phyloP scores from a whole-genome alignment of 1,284 basidiomycete species.

The Cryptococcus sp. region DNA sequence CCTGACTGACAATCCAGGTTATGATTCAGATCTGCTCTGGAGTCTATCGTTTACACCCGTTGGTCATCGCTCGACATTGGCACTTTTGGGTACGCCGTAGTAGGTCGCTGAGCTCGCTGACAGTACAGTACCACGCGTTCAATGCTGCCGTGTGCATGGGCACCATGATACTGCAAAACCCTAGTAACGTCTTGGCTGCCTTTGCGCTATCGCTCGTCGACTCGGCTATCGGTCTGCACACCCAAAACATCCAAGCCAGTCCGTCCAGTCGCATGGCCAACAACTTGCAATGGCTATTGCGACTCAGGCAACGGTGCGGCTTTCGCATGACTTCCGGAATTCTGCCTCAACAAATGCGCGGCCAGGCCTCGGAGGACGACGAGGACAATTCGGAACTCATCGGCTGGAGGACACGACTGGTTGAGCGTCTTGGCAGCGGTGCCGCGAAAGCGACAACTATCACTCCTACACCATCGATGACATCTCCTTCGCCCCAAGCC shows the following conservation, averaged over 20 bases:
- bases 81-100: conserved; percentile 25
- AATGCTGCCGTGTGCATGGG: conserved; percentile 25
- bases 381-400: conserved; percentile 21
- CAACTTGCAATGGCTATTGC: conserved; percentile 26
- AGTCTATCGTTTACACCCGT: conserved; percentile 24
- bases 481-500: background rate
- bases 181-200: conserved; percentile 14
- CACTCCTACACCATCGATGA: background rate
- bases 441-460: conserved; percentile 10
- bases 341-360: background rate
- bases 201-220: conserved; percentile 17
- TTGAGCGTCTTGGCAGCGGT: conserved; percentile 14
- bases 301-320: conserved; percentile 15
- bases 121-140: conserved; percentile 29
- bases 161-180: conserved; percentile 7
- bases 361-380: background rate
- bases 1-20: conserved; percentile 9
- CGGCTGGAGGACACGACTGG: conserved; percentile 29
- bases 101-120: background rate
- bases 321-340: background rate
- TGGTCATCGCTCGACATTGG: conserved; percentile 30
- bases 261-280: conserved; percentile 11
- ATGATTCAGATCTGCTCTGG: conserved; percentile 24
- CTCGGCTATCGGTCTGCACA: conserved; percentile 19
- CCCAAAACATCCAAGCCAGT: conserved; percentile 8